These are phyloP conservation scores for Fragilariopsis cylindrus DNA, from an alignment of 108 stramenopile genomes.

Conservation along the genomic window DNA sequence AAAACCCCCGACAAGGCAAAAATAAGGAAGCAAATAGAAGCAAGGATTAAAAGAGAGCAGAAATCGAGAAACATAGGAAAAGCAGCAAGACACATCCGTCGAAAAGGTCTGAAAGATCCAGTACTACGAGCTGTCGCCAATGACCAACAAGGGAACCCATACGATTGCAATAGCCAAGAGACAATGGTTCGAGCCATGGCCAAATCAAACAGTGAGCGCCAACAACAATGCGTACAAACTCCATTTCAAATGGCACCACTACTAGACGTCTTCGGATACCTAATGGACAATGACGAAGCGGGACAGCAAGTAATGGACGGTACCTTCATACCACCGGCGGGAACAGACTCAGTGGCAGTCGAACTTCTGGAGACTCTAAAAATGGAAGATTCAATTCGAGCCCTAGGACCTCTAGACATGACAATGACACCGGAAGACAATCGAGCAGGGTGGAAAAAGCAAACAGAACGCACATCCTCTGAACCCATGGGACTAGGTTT, in stretches of 20 bases:
- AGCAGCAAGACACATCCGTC: conserved; percentile 6
- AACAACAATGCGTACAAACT: background rate
- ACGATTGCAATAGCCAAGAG: background rate
- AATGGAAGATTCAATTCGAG: too few species aligned
- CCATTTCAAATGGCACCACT: conserved; percentile 1
- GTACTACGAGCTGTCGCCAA: background rate
- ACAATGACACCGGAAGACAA: too few species aligned
- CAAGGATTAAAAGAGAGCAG: background rate
- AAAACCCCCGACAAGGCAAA: too few species aligned
- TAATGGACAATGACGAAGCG: background rate
- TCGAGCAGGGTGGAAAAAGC: conserved; percentile 5
- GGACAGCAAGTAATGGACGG: background rate
- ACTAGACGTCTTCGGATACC: background rate
- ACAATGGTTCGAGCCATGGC: background rate
- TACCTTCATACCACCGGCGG: too few species aligned
- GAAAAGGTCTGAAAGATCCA: background rate
- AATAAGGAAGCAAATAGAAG: too few species aligned
- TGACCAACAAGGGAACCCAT: background rate
- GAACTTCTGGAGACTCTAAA: too few species aligned
- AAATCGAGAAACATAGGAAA: background rate
- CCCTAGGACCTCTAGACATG: too few species aligned
- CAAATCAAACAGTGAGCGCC: background rate
- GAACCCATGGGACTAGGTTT: conserved; percentile 3
- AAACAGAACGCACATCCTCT: background rate
- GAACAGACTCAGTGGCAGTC: too few species aligned